Base-by-base conservation (phyloP, 2,329 filamentous ascomycete species). In the Cryphonectria nitschkei region DNA sequence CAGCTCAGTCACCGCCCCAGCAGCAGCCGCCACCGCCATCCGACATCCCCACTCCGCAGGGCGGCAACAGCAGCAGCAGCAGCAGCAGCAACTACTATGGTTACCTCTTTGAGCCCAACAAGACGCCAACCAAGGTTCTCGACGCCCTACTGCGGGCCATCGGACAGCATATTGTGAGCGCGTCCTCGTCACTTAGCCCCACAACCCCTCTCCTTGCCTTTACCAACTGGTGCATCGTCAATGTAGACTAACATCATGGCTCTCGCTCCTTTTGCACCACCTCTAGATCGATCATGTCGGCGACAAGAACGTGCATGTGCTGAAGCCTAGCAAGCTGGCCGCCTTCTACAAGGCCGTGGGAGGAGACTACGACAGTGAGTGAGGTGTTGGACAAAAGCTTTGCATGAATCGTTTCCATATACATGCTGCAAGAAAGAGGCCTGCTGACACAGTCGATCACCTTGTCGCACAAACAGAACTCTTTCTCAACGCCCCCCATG, bases 331-430 rank as follows among this genome's bases (percentile, higher is more conserved):
- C 67, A 94, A 94, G 78, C 83, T 95, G 58, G 90, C 92, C n/a
- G 84, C 87, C 54, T 95, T 94, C 78, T 95, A 95, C 81, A 89
- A 89, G 77, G 84, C 86, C 39, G 91, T 93, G 22, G 93, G 92
- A 70, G 91, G 91, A 62, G 88, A 95, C 77, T 94, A 92, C 80
- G 92, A 95, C 78, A 82, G 88, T 90, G 63, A 70, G 71, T 68
- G 9, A 13, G 19, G 7, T 8, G 13, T 7, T 29, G 19, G 22
- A 4, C 16, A 39, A 13, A 34, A 8, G n/a, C 39, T 29, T 22
- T 19, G 14, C 19, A 29, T 65, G 22, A 7, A 50, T 34, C 3
- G n/a, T 63, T 19, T 63, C 54, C 43, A 52, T 26, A 19, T 26
- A 19, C 46, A 34, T 11, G n/a, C 43, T 61, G 56, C 54, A 56